These are phyloP conservation scores for Pythium biforme DNA, from an alignment of 352 stramenopile species.

Conservation along the genomic window DNA sequence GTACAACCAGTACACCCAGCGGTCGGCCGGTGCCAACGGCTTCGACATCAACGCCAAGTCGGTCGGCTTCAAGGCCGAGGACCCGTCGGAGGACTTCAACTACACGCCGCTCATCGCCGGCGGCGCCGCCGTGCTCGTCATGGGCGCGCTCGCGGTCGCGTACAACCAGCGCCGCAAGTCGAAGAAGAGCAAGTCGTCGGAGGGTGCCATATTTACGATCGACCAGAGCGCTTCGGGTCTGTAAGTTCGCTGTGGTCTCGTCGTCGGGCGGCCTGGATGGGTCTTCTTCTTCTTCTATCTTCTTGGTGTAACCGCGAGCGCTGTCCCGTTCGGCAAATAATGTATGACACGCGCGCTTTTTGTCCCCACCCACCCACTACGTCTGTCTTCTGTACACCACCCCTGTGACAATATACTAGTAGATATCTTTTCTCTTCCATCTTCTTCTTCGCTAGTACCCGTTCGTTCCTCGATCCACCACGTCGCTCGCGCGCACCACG, in stretches of 20 bases:
- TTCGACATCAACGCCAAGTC: constrained; percentile 34
- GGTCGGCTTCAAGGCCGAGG: constrained; percentile 43
- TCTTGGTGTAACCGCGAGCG: constrained; percentile 31
- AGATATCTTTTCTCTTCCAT: background rate
- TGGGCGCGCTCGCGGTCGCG: constrained; percentile 44
- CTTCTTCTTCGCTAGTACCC: too few relatives aligned
- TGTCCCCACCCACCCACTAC: constrained; percentile 2
- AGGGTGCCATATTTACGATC: constrained; percentile 73
- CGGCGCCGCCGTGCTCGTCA: constrained; percentile 40
- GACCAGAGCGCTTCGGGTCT: constrained; percentile 70
- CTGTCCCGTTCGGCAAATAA: constrained; percentile 24
- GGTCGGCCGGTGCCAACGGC: constrained; percentile 12
- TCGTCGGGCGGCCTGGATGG: constrained; percentile 4
- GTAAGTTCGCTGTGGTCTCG: constrained; percentile 33
- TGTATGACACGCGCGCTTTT: constrained; percentile 26
- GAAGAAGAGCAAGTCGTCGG: constrained; percentile 50
- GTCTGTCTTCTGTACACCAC: background rate
- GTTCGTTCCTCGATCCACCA: background rate
- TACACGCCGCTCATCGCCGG: constrained; percentile 32
- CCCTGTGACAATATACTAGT: constrained; percentile 1
- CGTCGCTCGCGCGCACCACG: background rate
- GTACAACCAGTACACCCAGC: constrained; percentile 10
- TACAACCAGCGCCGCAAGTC: constrained; percentile 66
- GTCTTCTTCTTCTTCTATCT: constrained; percentile 16
- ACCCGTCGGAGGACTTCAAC: constrained; percentile 4